These are phyloP conservation scores for Linnemannia hyalina DNA, from an alignment of 192 early-diverging fungal species.

Conservation along the genomic window DNA sequence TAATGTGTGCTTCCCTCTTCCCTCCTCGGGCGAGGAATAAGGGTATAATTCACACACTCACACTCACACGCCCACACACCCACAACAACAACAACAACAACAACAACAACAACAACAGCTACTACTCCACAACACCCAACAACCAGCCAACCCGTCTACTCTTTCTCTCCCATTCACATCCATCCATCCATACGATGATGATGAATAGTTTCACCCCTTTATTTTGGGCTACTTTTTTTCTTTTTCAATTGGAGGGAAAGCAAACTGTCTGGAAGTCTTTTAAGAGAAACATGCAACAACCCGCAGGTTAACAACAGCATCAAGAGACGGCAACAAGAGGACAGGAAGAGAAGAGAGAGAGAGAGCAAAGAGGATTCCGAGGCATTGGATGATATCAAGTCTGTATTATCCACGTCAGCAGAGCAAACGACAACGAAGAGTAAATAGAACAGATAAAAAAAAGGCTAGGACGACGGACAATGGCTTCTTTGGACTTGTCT, in stretches of 20 bases:
- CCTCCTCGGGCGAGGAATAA: not conserved
- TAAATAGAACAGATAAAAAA: not conserved
- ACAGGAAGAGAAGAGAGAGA: not conserved
- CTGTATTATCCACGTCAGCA: not conserved
- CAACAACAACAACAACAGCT: too few species aligned
- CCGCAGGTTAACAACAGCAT: not conserved
- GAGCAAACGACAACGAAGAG: not conserved
- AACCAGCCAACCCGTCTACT: not conserved
- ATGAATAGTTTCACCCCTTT: not conserved
- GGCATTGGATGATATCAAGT: conserved; percentile 6
- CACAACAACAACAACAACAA: too few species aligned
- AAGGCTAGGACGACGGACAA: too few species aligned
- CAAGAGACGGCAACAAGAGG: not conserved
- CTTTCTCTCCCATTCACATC: not conserved
- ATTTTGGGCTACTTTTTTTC: not conserved
- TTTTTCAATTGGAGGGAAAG: not conserved
- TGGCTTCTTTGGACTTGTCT: too few species aligned
- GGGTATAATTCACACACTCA: not conserved
- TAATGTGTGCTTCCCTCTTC: too few species aligned
- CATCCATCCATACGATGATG: not conserved
- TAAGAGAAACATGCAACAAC: not conserved
- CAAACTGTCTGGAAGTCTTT: not conserved
- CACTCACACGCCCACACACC: too few species aligned
- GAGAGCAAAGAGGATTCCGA: not conserved
- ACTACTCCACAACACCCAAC: not conserved